Evolutionary conservation across 2,329 filamentous ascomycete genomes (phyloP).

Genomic region (Chaetomium strumarium): DNA sequence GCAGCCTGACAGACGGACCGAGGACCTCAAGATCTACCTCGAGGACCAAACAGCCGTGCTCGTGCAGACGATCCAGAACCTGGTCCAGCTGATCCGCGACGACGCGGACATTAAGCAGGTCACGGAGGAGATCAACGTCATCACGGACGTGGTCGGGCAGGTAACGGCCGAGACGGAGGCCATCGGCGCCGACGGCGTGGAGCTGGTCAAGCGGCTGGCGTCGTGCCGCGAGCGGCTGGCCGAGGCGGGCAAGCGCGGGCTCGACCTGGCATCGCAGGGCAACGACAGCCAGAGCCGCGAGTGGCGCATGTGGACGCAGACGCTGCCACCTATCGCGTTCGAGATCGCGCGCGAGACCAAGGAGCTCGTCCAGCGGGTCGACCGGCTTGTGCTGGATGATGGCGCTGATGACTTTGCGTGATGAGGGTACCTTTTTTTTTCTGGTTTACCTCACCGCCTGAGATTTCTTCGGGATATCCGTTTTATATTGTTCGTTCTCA

Average conservation of each 20-base stretch:
- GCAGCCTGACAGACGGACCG: slow-evolving; percentile 37
- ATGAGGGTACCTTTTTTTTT: slow-evolving; percentile 24
- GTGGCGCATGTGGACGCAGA: slow-evolving; percentile 61
- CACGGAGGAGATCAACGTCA: slow-evolving; percentile 62
- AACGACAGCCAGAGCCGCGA: slow-evolving; percentile 47
- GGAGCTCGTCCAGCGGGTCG: slow-evolving; percentile 53
- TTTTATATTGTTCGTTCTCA: background rate
- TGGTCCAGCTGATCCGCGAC: slow-evolving; percentile 66
- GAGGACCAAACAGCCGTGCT: slow-evolving; percentile 77
- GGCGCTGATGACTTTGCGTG: slow-evolving; percentile 44
- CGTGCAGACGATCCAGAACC: slow-evolving; percentile 74
- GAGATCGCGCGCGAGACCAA: slow-evolving; percentile 79
- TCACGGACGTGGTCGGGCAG: slow-evolving; percentile 63
- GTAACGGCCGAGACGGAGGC: slow-evolving; percentile 61
- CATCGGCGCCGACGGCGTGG: slow-evolving; percentile 37
- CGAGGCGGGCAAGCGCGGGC: slow-evolving; percentile 55
- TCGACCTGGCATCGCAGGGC: slow-evolving; percentile 49
- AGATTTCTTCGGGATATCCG: background rate
- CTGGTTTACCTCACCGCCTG: background rate
- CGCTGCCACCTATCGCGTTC: slow-evolving; percentile 77
- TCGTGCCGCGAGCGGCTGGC: slow-evolving; percentile 60
- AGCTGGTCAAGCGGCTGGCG: slow-evolving; percentile 50
- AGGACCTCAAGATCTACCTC: slow-evolving; percentile 64
- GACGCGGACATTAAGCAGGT: slow-evolving; percentile 60
- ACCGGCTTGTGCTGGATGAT: slow-evolving; percentile 32